Evolutionary conservation across 768 basidiomycete genomes (phyloP).

Genomic region (Naganishia onofrii): DNA sequence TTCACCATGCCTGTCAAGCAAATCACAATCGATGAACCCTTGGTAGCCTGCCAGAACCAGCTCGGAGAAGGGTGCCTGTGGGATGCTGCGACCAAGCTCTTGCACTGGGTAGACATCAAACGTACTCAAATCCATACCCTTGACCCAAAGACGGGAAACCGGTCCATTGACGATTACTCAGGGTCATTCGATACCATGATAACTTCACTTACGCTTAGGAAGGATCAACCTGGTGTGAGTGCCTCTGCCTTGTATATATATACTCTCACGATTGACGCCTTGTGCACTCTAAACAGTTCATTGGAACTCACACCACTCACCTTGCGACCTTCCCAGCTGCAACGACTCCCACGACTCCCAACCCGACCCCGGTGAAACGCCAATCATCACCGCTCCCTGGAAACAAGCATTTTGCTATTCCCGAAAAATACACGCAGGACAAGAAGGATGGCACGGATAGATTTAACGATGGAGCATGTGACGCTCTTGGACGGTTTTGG

Average conservation of each 20-base stretch:
- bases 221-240: constrained; percentile 31
- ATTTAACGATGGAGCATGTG: constrained; percentile 49
- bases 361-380: constrained; percentile 6
- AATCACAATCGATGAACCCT: constrained; percentile 39
- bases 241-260: background rate
- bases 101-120: constrained; percentile 49
- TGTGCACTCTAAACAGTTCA: constrained; percentile 33
- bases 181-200: constrained; percentile 31
- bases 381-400: constrained; percentile 35
- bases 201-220: constrained; percentile 36
- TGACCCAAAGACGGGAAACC: constrained; percentile 40
- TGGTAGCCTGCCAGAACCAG: constrained; percentile 40
- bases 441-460: constrained; percentile 30
- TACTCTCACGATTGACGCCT: too few species aligned
- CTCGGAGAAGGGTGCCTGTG: constrained; percentile 49
- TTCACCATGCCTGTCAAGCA: constrained; percentile 22
- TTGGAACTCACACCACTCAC: constrained; percentile 38
- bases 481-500: constrained; percentile 44
- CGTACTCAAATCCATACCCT: constrained; percentile 43
- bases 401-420: constrained; percentile 30
- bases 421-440: constrained; percentile 30
- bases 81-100: constrained; percentile 43
- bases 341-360: constrained; percentile 33
- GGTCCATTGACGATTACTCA: constrained; percentile 43
- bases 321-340: constrained; percentile 42